Conservation (phyloP, 2,329 filamentous ascomycete species). For the Biscogniauxia sp. region DNA sequence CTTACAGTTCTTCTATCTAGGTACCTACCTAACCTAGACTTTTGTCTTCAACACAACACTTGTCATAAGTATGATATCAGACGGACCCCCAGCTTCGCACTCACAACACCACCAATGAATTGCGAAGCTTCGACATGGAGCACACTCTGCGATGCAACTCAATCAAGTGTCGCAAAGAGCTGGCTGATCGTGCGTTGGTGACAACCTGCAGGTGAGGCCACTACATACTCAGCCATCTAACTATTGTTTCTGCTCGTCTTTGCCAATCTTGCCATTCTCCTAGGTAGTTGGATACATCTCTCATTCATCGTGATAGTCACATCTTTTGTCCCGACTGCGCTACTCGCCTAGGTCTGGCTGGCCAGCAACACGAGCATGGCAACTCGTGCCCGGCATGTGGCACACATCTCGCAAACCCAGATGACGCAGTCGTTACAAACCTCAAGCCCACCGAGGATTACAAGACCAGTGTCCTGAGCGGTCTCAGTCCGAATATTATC, state of each 20-base stretch:
- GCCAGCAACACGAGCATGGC: constrained; percentile 49
- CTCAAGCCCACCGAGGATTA: constrained; percentile 84
- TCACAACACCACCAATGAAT: not conserved
- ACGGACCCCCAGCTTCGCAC: constrained; percentile 2
- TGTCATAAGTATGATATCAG: constrained; percentile 13
- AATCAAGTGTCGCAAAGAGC: constrained; percentile 68
- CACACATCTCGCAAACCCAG: constrained; percentile 63
- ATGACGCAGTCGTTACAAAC: constrained; percentile 70
- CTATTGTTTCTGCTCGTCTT: not conserved
- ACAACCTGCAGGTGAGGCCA: constrained; percentile 75
- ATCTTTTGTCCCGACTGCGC: constrained; percentile 81
- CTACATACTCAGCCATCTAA: constrained; percentile 11
- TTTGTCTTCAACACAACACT: not conserved
- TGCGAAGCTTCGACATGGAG: constrained; percentile 56
- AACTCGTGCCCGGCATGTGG: constrained; percentile 73
- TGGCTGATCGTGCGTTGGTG: constrained; percentile 72
- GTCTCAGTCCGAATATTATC: constrained; percentile 74
- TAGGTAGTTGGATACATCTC: too few relatives aligned
- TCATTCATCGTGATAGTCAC: constrained; percentile 53
- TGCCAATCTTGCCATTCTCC: not conserved
- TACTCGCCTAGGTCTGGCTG: constrained; percentile 59
- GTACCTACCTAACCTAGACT: too few relatives aligned
- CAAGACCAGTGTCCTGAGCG: constrained; percentile 82
- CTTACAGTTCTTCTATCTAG: too few relatives aligned
- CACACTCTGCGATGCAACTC: constrained; percentile 75